These are phyloP conservation scores for Salvia miltiorrhiza DNA, from an alignment of 257 asterid species.

Conservation along the genomic window DNA sequence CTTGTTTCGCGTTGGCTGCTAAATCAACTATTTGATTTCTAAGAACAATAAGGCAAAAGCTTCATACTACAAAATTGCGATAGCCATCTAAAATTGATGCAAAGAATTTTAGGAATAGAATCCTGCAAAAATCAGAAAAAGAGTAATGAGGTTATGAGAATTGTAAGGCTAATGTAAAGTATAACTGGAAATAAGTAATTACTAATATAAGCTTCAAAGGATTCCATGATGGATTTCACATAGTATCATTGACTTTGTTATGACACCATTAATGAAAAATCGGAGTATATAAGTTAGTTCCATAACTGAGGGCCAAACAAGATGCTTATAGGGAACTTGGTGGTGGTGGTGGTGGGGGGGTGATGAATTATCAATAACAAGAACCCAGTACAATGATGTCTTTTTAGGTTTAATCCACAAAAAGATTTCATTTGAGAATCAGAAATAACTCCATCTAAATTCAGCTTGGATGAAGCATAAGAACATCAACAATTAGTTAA, in stretches of 20 bases:
- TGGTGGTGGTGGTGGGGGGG: background rate
- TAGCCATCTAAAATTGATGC: conserved; percentile 96
- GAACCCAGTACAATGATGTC: background rate
- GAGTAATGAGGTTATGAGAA: background rate
- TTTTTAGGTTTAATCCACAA: conserved; percentile 8
- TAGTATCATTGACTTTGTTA: background rate
- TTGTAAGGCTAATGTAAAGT: conserved; percentile 1
- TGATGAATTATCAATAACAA: conserved; percentile 5
- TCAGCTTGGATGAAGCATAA: conserved; percentile 15
- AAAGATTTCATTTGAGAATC: background rate
- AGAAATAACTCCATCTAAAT: conserved; percentile 12
- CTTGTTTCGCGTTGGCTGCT: conserved; percentile 26
- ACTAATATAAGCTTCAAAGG: background rate
- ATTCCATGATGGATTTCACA: conserved; percentile 9
- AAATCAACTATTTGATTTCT: conserved; percentile 12
- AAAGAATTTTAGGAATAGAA: conserved; percentile 79
- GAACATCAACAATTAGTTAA: conserved; percentile 16
- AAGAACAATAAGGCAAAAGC: conserved; percentile 35
- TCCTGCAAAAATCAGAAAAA: conserved; percentile 58
- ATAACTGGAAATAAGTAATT: background rate
- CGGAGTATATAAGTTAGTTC: background rate
- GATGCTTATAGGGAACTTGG: background rate
- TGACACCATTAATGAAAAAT: background rate
- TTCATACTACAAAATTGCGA: conserved; percentile 88
- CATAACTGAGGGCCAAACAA: background rate